Evolutionary conservation across 2,329 filamentous ascomycete genomes (phyloP).

Genomic region (Camillea tinctor): DNA sequence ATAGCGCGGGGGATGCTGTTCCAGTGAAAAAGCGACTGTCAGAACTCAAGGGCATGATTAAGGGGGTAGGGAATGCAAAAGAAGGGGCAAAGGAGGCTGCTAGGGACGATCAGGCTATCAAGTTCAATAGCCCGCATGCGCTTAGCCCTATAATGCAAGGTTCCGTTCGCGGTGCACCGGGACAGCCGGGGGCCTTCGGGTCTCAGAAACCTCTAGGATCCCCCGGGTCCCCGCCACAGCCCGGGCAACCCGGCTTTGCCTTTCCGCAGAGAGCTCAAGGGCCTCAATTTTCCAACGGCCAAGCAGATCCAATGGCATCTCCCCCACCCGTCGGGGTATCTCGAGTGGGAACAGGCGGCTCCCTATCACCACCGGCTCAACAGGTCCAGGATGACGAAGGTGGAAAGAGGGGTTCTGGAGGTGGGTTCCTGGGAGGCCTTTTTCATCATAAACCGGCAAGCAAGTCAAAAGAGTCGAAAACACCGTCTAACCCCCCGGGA

Average conservation of each 20-base stretch:
- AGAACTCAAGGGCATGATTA: conserved; percentile 34
- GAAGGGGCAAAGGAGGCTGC: conserved; percentile 25
- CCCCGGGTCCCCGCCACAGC: background rate
- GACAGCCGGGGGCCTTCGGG: conserved; percentile 2
- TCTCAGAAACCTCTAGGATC: conserved; percentile 9
- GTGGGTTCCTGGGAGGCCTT: conserved; percentile 27
- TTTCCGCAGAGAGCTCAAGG: background rate
- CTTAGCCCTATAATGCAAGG: conserved; percentile 22
- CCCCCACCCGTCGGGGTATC: conserved; percentile 10
- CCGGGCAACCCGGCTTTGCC: conserved; percentile 5
- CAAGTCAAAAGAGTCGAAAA: conserved; percentile 25
- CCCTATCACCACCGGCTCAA: conserved; percentile 15
- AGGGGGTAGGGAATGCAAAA: conserved; percentile 28
- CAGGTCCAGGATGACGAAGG: conserved; percentile 24
- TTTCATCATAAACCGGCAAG: conserved; percentile 28
- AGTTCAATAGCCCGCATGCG: conserved; percentile 9
- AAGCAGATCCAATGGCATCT: conserved; percentile 1
- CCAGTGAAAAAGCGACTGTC: conserved; percentile 30
- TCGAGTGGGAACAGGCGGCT: conserved; percentile 15
- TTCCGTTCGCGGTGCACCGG: conserved; percentile 11
- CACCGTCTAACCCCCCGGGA: conserved; percentile 19
- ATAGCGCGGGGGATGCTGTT: conserved; percentile 12
- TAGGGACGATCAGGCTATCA: conserved; percentile 29
- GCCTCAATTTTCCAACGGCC: background rate
- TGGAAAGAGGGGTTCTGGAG: conserved; percentile 22